Base-by-base conservation (phyloP, 176 grass and related monocot genomes). In the Triticum turgidum region DNA sequence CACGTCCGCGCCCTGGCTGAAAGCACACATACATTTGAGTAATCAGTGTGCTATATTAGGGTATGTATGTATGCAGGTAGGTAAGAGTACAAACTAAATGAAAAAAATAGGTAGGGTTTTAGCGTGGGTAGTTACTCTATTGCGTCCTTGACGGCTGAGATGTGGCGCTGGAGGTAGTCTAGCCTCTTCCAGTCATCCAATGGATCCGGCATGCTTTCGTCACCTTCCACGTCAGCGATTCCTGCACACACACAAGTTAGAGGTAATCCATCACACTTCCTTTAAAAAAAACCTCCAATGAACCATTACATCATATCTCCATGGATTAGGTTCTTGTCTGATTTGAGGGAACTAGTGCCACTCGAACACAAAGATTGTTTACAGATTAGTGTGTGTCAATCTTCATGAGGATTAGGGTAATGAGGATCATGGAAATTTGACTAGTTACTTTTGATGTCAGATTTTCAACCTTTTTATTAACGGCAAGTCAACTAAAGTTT, bases 161-260 rank as follows among this genome's bases (percentile, higher is more conserved):
- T 74, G 69, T 87, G 85, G 0, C 65, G 14, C 70, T 87, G 14
- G 9, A 87, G 30, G 59, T 87, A 87, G 0, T 74, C 33, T 7
- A 87, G 42, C 41, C 79, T 72, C 3, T 0, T 41, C 39, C 0
- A 1, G 86, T 87, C 79, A 4, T 82, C 12, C 56, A 65, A 17
- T 0, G 78, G 79, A 13, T 52, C 21, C 18, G 49, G 3, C 9
- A 80, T 25, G 1, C 20, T 10, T 69, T 21, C 18, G 11, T 38
- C 75, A 0, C 30, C 38, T 0, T 81, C 85, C 0, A 73, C 4
- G 10, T 87, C 85, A 0, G 24, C 81, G 15, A 61, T 58, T 27
- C 81, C 81, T 83, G 35, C 42, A 45, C 42, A 11, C 0, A 33
- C 9, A 70, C 17, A 38, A 70, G 34, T 70, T 39, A 45, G 25